Evolutionary conservation across 805 yeast species (phyloP).

Genomic region (Yarrowia phangngaensis): DNA sequence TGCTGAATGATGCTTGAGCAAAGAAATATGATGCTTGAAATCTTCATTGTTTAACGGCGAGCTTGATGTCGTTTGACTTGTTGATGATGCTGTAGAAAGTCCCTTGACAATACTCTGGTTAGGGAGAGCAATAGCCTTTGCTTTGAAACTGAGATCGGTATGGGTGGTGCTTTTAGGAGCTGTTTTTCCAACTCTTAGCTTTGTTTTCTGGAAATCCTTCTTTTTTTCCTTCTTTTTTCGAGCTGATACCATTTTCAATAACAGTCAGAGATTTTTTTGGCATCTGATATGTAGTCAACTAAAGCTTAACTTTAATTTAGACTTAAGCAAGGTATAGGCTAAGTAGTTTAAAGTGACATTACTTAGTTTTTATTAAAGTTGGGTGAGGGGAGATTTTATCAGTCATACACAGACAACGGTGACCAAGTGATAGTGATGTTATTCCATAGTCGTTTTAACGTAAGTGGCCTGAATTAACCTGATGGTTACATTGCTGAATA

Average conservation of each 20-base stretch:
- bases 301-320: constrained; percentile 26
- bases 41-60: constrained; percentile 29
- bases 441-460: too few relatives aligned
- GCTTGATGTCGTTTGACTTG: not conserved
- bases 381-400: too few relatives aligned
- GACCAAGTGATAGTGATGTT: too few relatives aligned
- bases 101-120: constrained; percentile 41
- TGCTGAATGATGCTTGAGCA: constrained; percentile 69
- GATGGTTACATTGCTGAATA: too few relatives aligned
- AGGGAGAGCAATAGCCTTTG: constrained; percentile 55
- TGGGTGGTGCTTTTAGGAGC: constrained; percentile 65
- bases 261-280: not conserved
- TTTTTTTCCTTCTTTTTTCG: constrained; percentile 58
- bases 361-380: too few relatives aligned
- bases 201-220: constrained; percentile 72
- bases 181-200: constrained; percentile 84
- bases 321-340: too few relatives aligned
- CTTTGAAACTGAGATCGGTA: constrained; percentile 81
- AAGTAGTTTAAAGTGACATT: too few relatives aligned
- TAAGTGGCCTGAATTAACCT: too few relatives aligned
- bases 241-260: constrained; percentile 35
- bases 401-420: too few relatives aligned
- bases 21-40: constrained; percentile 57
- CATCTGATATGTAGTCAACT: constrained; percentile 40
- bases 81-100: not conserved